Percentiles rank a stretch among this genome's conserved stretches.
Evolutionary conservation across 345 rosid species (phyloP).

Genomic region (Camelina sativa): DNA sequence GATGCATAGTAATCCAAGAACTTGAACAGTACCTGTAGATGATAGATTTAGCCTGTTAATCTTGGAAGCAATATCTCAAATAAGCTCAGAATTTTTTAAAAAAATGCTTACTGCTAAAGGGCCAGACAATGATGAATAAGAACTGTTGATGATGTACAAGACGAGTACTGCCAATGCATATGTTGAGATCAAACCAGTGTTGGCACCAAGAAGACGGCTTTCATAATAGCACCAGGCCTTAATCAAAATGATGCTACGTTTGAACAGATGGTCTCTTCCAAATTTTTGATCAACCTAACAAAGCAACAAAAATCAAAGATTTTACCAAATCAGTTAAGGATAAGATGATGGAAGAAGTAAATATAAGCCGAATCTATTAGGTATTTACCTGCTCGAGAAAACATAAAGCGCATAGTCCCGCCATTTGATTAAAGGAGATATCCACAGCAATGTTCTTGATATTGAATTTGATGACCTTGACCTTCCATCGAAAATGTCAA

Average conservation of each 20-base stretch:
- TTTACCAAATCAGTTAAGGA: not conserved
- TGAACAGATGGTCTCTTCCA: slow-evolving; percentile 77
- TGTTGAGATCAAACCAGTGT: slow-evolving; percentile 77
- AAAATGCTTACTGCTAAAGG: slow-evolving; percentile 69
- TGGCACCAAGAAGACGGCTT: slow-evolving; percentile 87
- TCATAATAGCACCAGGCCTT: slow-evolving; percentile 97
- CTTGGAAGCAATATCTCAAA: not conserved
- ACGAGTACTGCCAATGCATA: slow-evolving; percentile 81
- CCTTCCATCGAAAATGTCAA: slow-evolving; percentile 52
- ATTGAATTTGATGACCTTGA: slow-evolving; percentile 69
- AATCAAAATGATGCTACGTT: slow-evolving; percentile 72
- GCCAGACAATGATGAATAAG: slow-evolving; percentile 62
- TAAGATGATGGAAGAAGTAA: slow-evolving; percentile 9
- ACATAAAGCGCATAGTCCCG: slow-evolving; percentile 73
- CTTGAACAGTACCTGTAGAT: slow-evolving; percentile 61
- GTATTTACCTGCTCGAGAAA: slow-evolving; percentile 70
- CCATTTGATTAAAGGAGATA: slow-evolving; percentile 82
- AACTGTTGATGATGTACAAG: slow-evolving; percentile 69
- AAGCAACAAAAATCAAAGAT: slow-evolving; percentile 35
- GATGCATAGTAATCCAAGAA: slow-evolving; percentile 76
- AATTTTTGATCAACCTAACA: slow-evolving; percentile 63
- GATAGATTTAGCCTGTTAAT: slow-evolving; percentile 12
- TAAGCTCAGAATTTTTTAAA: not conserved
- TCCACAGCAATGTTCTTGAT: slow-evolving; percentile 64
- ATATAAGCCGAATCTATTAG: not conserved